These are phyloP conservation scores for Aspergillus felis DNA, from an alignment of 2,329 filamentous ascomycete genomes.

Conservation along the genomic window DNA sequence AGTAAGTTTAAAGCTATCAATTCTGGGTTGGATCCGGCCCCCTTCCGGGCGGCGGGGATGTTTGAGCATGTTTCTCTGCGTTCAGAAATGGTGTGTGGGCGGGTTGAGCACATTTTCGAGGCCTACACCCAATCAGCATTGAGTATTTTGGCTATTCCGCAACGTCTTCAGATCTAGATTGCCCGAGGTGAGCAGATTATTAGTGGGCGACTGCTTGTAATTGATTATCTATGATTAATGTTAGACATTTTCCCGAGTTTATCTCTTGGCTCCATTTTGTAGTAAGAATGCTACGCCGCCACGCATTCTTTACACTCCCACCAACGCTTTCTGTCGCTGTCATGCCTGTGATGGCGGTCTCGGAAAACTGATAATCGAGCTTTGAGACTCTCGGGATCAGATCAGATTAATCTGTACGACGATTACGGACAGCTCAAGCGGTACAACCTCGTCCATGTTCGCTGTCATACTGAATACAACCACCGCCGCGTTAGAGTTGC, in stretches of 20 bases:
- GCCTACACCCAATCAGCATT: conserved; percentile 4
- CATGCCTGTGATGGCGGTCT: neutral
- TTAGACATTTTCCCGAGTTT: neutral
- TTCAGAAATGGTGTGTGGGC: conserved; percentile 1
- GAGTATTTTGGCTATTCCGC: neutral
- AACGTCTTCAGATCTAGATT: neutral
- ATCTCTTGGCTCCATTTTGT: neutral
- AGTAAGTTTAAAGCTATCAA: neutral
- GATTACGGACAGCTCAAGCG: neutral
- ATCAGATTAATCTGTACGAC: neutral
- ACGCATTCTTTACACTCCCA: neutral
- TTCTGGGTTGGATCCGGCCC: neutral
- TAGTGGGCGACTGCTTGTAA: conserved; percentile 9
- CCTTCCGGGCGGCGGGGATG: conserved; percentile 1
- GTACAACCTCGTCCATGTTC: neutral
- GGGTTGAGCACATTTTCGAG: conserved; percentile 15
- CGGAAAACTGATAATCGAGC: neutral
- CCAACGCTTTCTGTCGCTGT: neutral
- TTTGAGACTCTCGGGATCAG: neutral
- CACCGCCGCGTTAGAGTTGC: neutral
- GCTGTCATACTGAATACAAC: neutral
- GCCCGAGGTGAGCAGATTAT: conserved; percentile 10
- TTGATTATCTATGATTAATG: neutral
- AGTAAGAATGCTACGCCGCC: neutral
- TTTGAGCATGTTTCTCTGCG: conserved; percentile 1